Base-by-base conservation (phyloP, 257 asterid genomes). In the Solanum dulcamara region DNA sequence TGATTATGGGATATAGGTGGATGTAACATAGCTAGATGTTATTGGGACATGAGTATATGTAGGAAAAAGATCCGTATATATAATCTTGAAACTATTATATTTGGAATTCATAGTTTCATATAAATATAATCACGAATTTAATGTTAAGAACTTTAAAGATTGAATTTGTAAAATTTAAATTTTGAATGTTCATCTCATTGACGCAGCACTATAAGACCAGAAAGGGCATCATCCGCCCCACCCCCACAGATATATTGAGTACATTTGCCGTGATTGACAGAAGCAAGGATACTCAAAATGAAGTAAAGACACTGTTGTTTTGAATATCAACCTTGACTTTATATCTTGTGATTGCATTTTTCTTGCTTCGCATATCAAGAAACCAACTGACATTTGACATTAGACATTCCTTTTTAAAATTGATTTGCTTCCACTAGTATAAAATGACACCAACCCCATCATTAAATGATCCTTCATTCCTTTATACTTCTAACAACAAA, bases 241-340 rank as follows among this genome's bases (percentile, higher is more conserved):
- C 48, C n/a, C 75, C 42, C 20, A 13, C 33, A 26, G 83, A 86
- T 87, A 71, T 75, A 83, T 88, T 90, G 93, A 89, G 93, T 94
- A 91, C 40, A 89, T 87, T 89, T 84, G 87, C 91, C 88, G 91
- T 86, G 92, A 94, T 93, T 95, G 94, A 87, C 89, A 90, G 92
- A 89, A 92, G 6, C 92, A 90, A 92, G 92, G 93, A 93, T 91
- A n/a, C 90, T 80, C 93, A 46, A 89, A 84, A 86, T 67, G 84
- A 81, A 87, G 3, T 83, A 87, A 90, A 80, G 81, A 86, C 80
- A 90, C 70, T 50, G 40, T 13, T 40, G 14, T 26, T 62, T 80
- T 87, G 80, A 88, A 85, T 60, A 32, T 77, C 38, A 64, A 42
- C 67, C 81, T 84, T 89, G 46, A 72, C 87, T 40, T 77, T 57